phyloP scores from a whole-genome alignment of 441 rosid genomes.

The Eugenia klotzschiana region DNA sequence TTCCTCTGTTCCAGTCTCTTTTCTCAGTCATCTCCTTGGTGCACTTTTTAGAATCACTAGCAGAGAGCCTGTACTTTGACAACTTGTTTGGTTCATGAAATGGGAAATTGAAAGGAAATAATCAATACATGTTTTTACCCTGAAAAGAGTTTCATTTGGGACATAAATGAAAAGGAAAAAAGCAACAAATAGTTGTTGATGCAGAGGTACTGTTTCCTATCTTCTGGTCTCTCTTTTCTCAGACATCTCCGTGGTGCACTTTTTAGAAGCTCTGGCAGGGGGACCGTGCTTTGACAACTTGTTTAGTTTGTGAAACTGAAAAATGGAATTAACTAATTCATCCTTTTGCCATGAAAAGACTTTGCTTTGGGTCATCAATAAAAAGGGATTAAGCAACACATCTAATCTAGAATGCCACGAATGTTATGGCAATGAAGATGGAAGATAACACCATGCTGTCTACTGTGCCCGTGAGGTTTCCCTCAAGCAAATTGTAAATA shows the following conservation, averaged over 20 bases:
- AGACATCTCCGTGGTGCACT: neutral
- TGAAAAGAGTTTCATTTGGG: neutral
- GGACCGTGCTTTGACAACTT: neutral
- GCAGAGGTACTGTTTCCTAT: constrained; percentile 63
- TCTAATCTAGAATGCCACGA: neutral
- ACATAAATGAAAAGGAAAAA: neutral
- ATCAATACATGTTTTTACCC: neutral
- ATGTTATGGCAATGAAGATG: neutral
- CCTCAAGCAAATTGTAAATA: neutral
- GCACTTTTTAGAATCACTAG: neutral
- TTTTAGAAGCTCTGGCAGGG: neutral
- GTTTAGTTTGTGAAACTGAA: neutral
- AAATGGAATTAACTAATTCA: neutral
- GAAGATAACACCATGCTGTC: neutral
- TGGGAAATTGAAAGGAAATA: neutral
- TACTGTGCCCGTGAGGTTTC: neutral
- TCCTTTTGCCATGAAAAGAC: neutral
- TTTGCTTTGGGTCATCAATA: neutral
- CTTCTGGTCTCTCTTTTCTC: neutral
- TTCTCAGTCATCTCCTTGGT: neutral
- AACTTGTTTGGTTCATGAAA: neutral
- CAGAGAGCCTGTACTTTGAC: neutral
- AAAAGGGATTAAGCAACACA: neutral
- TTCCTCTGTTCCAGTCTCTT: constrained; percentile 1
- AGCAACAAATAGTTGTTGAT: constrained; percentile 46